Base-by-base conservation (phyloP, 495 filamentous ascomycete species). In the Penicillium coffeae region DNA sequence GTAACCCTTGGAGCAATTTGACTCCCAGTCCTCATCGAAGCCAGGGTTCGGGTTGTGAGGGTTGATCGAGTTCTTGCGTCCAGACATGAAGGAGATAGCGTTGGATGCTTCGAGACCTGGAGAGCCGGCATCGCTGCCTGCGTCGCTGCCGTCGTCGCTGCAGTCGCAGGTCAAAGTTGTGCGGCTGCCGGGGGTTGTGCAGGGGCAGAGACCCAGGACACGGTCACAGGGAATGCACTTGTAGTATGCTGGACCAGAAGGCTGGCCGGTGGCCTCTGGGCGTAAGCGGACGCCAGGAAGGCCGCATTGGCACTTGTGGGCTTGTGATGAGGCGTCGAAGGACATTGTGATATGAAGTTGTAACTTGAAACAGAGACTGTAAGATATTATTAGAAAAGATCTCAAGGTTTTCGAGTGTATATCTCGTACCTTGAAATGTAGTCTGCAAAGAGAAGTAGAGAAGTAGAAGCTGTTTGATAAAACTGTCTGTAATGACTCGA, bases 201-300 rank as follows among this genome's bases (percentile, higher is more conserved):
- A 58, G 21, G 55, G 55, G 51, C 51, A 58, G 13, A 34, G 15
- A 13, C 55, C 55, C 13, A 58, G 47, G 34, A 27, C 35, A 38
- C 55, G 55, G 40, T 58, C 50, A 47, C 51, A 58, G n/a, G 51
- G 55, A 10, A 58, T 44, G 35, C 51, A 58, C 19, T 58, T 58
- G 55, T 54, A 58, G 51, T 51, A 51, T 19, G 55, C 55, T 2
- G 21, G 30, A 22, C 22, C 43, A 27, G 42, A 21, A 22, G 22
- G 13, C 7, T 45, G 27, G 22, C 36, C 35, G 20, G 33, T 15
- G 10, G 30, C 16, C 40, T 40, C 37, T 14, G 50, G 15, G 22
- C 40, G 42, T 5, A 58, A 25, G 16, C 55, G 55, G 10, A 58
- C 55, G 13, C 55, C 55, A 30, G 55, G 55, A n/a, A 58, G 55